These are phyloP conservation scores for Microsporum canis DNA, from an alignment of 2,329 filamentous ascomycete species.

Conservation along the genomic window DNA sequence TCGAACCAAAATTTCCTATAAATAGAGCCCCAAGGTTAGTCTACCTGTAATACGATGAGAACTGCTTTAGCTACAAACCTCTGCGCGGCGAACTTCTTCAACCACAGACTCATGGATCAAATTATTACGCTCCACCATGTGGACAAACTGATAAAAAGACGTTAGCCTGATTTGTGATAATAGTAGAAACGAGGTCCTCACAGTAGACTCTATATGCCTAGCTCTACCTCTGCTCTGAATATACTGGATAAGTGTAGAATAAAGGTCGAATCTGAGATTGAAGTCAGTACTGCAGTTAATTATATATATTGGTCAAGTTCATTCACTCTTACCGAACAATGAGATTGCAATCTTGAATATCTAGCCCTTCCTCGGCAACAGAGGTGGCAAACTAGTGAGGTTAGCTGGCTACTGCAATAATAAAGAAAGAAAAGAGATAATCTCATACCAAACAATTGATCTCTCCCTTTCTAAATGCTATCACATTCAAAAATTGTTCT, in stretches of 20 bases:
- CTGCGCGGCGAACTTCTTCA: conserved; percentile 37
- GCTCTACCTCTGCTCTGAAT: conserved; percentile 86
- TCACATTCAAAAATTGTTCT: conserved; percentile 62
- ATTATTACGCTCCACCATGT: conserved; percentile 69
- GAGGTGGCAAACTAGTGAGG: conserved; percentile 46
- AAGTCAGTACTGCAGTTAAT: conserved; percentile 32
- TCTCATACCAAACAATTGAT: conserved; percentile 43
- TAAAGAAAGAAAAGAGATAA: neutral
- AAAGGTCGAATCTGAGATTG: conserved; percentile 62
- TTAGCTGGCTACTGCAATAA: conserved; percentile 10
- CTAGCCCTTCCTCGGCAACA: conserved; percentile 55
- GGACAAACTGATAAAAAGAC: conserved; percentile 47
- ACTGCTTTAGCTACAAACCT: conserved; percentile 28
- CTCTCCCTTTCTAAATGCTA: conserved; percentile 49
- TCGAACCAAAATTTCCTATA: conserved; percentile 48
- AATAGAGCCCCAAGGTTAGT: neutral
- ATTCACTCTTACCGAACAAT: conserved; percentile 37
- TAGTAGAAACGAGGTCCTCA: conserved; percentile 13
- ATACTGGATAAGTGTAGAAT: conserved; percentile 83
- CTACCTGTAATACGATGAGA: neutral
- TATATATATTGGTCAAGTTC: neutral
- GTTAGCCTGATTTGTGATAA: conserved; percentile 5
- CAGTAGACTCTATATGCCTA: conserved; percentile 59
- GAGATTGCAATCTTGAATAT: conserved; percentile 56
- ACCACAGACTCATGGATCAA: conserved; percentile 49